Base-by-base conservation (phyloP, 495 filamentous ascomycete species). In the Xylaria scruposa region DNA sequence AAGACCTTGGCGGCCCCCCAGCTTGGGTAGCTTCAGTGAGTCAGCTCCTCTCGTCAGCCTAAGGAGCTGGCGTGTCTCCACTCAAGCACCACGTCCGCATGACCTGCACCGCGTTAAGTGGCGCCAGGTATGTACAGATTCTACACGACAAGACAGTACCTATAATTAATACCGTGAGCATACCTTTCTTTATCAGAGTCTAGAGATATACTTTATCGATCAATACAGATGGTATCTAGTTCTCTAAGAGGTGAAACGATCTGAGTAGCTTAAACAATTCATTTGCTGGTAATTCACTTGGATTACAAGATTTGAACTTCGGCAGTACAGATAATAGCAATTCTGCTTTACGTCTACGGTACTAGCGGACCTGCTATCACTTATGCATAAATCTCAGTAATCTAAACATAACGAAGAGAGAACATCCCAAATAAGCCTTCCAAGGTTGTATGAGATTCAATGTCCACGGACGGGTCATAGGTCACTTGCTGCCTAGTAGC, bases 11-110 rank as follows among this genome's bases (percentile, higher is more conserved):
- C 15, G 13, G 46, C 0, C 53, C 53, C 10, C 24, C 26, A 31
- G 53, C 21, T 31, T 31, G 29, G 49, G 21, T 53, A 24, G 21
- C 49, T 49, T 46, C 15, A 46, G 42, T 46, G 42, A 46, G 42
- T 17, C 44, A 47, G 44, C 44, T 47, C 47, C 47, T 51, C n/a
- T 51, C 12, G 21, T 56, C 17, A 53, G 63, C 63, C 63, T 47
- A 53, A 24, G 24, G 21, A 17, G 63, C 46, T 53, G 63, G 63
- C 70, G 66, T 29, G 36, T 59, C 70, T 47, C 68, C 68, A 63
- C 51, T 33, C 21, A 69, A 61, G 49, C 21, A 42, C 17, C 54
- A 21, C 46, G 9, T 46, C 17, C 54, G 13, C 26, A 60, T 59
- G 44, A 62, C 54, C 29, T 31, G 29, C 44, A 47, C 42, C 31